Evolutionary conservation across 2,329 filamentous ascomycete genomes (phyloP).

Genomic region (Thielaviopsis punctulata): DNA sequence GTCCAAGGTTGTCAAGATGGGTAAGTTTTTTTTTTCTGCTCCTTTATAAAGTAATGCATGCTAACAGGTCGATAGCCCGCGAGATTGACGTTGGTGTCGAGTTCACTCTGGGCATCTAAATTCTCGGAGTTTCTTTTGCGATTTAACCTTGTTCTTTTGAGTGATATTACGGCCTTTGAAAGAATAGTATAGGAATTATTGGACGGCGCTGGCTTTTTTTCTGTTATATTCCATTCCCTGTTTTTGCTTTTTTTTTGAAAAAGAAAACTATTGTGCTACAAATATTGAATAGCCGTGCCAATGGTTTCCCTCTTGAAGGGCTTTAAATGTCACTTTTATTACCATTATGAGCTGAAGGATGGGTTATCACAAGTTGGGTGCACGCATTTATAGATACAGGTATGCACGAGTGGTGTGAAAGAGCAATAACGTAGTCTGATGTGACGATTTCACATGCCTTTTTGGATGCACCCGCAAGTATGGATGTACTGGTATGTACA

Average conservation of each 20-base stretch:
- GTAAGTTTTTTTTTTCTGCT: conserved; percentile 32
- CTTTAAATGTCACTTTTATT: neutral
- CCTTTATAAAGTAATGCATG: too few species aligned
- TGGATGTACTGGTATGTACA: too few species aligned
- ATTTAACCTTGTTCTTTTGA: neutral
- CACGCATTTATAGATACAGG: neutral
- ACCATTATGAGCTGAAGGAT: neutral
- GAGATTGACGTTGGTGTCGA: conserved; percentile 96
- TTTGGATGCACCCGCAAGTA: too few species aligned
- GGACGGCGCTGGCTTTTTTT: neutral
- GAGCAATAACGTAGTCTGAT: neutral
- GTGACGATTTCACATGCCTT: neutral
- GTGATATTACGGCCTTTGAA: neutral
- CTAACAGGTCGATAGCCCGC: conserved; percentile 40
- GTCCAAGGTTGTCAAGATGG: conserved; percentile 98
- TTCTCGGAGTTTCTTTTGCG: neutral
- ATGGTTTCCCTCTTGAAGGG: neutral
- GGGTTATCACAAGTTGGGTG: neutral
- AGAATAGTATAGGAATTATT: neutral
- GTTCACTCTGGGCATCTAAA: conserved; percentile 84
- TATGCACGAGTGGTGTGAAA: neutral
- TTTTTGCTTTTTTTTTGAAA: neutral
- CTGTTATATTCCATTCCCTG: neutral
- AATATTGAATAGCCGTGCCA: neutral
- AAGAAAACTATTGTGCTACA: neutral